These are phyloP conservation scores for Plectosphaerella plurivora DNA, from an alignment of 2,329 filamentous ascomycete species.

Conservation along the genomic window DNA sequence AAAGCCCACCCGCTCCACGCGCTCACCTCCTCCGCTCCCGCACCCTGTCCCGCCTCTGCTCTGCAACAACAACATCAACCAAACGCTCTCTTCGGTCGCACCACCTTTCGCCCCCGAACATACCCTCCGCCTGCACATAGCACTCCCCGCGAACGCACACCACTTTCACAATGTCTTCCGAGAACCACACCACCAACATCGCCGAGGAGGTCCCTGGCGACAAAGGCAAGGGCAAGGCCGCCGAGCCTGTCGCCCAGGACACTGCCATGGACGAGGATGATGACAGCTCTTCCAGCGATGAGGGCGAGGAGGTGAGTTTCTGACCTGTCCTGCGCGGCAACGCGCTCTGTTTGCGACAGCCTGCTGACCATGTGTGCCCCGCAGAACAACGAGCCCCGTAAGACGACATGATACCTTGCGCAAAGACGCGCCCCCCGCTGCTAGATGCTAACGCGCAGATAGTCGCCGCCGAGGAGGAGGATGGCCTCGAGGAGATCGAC, in stretches of 20 bases:
- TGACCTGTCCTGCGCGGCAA: background rate
- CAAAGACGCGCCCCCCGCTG: slow-evolving; percentile 7
- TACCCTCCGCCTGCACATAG: slow-evolving; percentile 7
- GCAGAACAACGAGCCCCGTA: slow-evolving; percentile 14
- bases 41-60: background rate
- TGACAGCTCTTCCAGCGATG: slow-evolving; percentile 59
- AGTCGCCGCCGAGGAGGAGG: slow-evolving; percentile 60
- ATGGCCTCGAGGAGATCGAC: slow-evolving; percentile 90
- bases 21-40: background rate
- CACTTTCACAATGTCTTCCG: slow-evolving; percentile 37
- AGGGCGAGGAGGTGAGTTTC: slow-evolving; percentile 52
- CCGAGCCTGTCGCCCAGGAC: slow-evolving; percentile 47
- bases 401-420: slow-evolving; percentile 9
- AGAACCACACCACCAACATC: slow-evolving; percentile 43
- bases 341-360: background rate
- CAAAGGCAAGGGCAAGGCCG: slow-evolving; percentile 87
- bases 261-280: slow-evolving; percentile 72
- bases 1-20: background rate
- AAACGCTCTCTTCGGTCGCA: background rate
- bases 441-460: slow-evolving; percentile 15
- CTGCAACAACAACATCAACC: background rate
- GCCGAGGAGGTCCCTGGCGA: slow-evolving; percentile 44
- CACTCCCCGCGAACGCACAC: slow-evolving; percentile 10
- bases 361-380: slow-evolving; percentile 5
- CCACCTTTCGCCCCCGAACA: background rate